Base-by-base conservation (phyloP, 768 basidiomycete species). In the Podaxis sp. region DNA sequence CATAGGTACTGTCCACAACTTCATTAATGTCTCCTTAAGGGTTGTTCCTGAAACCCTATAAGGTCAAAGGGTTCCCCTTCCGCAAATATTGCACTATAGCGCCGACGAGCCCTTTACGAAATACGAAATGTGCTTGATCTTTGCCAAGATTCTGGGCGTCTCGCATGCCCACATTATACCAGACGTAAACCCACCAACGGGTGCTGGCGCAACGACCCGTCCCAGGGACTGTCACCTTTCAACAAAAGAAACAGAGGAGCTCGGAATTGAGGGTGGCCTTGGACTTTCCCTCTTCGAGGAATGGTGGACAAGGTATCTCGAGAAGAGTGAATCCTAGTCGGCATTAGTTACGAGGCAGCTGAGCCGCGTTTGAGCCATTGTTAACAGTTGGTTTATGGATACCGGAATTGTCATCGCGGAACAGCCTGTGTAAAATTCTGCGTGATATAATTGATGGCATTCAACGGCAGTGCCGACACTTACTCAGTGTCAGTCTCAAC, bases 101-200 rank as follows among this genome's bases (percentile, higher is more conserved):
- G 85, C 84, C 2, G 81, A 84, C 16, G 89, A 92, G 67, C 85
- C 90, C 1, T 86, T 89, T 70, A 97, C 95, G 7, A 98, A 98
- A 76, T 97, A 95, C 74, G 90, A 90, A 66, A 97, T 98, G 64
- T 93, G 92, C 69, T 76, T 91, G 28, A 77, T 90, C 38, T 91
- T 94, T 65, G 84, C 89, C 7, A 80, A 79, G 61, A 80, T 92
- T 54, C 82, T 96, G 35, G 75, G 79, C 4, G 73, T 93, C 0
- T 82, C 91, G 10, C 89, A 91, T 67, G 70, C 65, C 1, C 93
- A 98, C 69, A 87, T 96, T 67, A 77, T 85, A 28, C 82, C 91
- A 0, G 89, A 94, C 52, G 79, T 82, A 1, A 81, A 89, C 16
- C 78, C 86, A 7, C 90, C 91, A 0, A 81, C 77, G 10, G 85